These are phyloP conservation scores for Ophiocordyceps camponoti-floridani DNA, from an alignment of 2,329 filamentous ascomycete species.

Conservation along the genomic window DNA sequence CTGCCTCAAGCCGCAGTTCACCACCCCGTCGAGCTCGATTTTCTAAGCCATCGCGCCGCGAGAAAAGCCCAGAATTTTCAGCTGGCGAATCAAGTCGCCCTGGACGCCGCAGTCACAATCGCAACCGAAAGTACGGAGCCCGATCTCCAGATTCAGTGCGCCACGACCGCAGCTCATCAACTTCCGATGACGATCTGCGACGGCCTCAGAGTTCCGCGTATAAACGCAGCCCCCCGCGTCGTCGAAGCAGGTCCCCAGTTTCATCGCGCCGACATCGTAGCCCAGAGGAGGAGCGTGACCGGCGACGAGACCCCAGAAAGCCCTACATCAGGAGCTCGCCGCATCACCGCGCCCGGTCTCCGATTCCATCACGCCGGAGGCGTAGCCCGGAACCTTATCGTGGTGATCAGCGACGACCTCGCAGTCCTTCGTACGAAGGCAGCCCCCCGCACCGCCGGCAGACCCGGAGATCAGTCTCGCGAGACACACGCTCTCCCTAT, in stretches of 20 bases:
- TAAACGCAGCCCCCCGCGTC: conserved; percentile 6
- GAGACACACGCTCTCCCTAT: background rate
- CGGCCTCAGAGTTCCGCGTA: conserved; percentile 1
- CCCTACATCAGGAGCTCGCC: conserved; percentile 7
- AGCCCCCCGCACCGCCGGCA: conserved; percentile 9
- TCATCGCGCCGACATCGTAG: background rate
- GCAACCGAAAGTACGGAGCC: background rate
- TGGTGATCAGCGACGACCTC: background rate
- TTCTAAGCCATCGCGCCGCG: background rate
- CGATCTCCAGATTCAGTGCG: background rate
- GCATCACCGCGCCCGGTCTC: background rate
- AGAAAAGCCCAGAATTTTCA: background rate
- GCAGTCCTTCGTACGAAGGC: conserved; percentile 6
- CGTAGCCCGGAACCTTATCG: background rate
- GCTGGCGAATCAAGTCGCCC: background rate
- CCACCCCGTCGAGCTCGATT: background rate
- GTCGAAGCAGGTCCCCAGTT: background rate
- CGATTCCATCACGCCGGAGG: background rate
- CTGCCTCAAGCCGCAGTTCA: background rate
- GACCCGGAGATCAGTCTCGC: background rate
- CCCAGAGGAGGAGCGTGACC: background rate
- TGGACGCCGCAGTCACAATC: background rate
- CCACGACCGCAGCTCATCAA: background rate
- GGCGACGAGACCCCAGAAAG: too few species aligned
- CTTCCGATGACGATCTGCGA: background rate